Conservation (phyloP, 129 eudicot genomes). For the Calendula officinalis region DNA sequence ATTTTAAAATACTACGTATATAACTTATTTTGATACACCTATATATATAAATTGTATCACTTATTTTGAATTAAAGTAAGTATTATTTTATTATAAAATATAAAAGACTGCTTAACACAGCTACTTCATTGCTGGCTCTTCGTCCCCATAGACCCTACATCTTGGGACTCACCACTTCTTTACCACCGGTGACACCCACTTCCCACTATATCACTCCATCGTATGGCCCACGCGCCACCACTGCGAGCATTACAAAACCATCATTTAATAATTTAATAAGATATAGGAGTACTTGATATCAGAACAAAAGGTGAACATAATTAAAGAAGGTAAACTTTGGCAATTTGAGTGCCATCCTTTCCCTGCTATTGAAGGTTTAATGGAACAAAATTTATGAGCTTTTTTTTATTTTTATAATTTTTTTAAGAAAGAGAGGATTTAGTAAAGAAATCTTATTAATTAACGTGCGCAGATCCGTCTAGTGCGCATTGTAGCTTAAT, state of each 20-base stretch:
- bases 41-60: too few species aligned
- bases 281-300: not conserved
- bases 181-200: constrained; percentile 28
- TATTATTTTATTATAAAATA: too few species aligned
- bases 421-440: constrained; percentile 17
- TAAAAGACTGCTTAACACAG: constrained; percentile 28
- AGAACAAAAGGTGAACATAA: constrained; percentile 5
- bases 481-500: constrained; percentile 45
- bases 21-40: too few species aligned
- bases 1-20: too few species aligned
- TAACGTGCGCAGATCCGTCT: constrained; percentile 47
- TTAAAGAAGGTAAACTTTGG: not conserved
- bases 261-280: not conserved
- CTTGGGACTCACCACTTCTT: constrained; percentile 24
- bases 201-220: constrained; percentile 6
- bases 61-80: too few species aligned
- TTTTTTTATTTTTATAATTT: not conserved
- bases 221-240: constrained; percentile 30
- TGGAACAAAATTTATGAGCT: constrained; percentile 13
- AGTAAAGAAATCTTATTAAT: constrained; percentile 30
- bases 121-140: constrained; percentile 42
- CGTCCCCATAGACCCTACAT: constrained; percentile 34
- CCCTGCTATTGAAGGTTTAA: constrained; percentile 19
- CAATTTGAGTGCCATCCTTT: constrained; percentile 5
- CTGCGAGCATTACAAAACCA: constrained; percentile 9